Base-by-base conservation (phyloP, 495 filamentous ascomycete species). In the Chaetomium cochliodes region DNA sequence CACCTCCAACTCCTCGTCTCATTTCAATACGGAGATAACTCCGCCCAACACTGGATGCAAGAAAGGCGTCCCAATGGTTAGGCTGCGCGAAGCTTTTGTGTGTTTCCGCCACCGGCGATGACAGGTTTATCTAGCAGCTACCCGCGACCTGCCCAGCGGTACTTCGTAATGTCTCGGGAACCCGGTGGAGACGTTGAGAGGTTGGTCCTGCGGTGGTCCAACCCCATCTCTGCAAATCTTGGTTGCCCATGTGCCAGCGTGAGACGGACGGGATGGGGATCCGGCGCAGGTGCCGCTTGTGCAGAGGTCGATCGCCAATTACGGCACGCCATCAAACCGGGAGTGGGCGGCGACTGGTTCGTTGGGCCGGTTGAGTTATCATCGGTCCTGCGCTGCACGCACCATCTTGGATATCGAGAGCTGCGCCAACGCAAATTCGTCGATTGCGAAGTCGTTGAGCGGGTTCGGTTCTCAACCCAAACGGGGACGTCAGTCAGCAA, bases 211-310 rank as follows among this genome's bases (percentile, higher is more conserved):
- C 23, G 13, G 3, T n/a, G 60, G 39, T 51, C 57, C 63, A 63
- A 72, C 72, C 72, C 61, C 47, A 59, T 47, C 4, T 68, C 20
- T 39, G 37, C 65, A 63, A 71, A 74, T 74, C 72, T 74, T 74
- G 72, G 72, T 74, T 74, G 60, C 25, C 65, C 69, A 69, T 71
- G 72, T 66, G 64, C 62, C 49, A 65, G 44, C 67, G 58, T 63
- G 39, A 64, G 56, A 64, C 62, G 62, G 70, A 62, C 56, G 61
- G 58, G 18, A 65, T 63, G 61, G 62, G 58, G 55, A 64, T 58
- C 60, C 56, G 60, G 44, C 50, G 49, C 49, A 39, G 54, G 30
- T 66, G 64, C 67, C 64, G 67, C 37, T 42, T 26, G 28, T 56
- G 58, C 66, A 39, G 64, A 56, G 62, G n/a, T 15, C 54, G 49